Evolutionary conservation across 495 filamentous ascomycete genomes (phyloP).

Genomic region (Aspergillus cavernicola): DNA sequence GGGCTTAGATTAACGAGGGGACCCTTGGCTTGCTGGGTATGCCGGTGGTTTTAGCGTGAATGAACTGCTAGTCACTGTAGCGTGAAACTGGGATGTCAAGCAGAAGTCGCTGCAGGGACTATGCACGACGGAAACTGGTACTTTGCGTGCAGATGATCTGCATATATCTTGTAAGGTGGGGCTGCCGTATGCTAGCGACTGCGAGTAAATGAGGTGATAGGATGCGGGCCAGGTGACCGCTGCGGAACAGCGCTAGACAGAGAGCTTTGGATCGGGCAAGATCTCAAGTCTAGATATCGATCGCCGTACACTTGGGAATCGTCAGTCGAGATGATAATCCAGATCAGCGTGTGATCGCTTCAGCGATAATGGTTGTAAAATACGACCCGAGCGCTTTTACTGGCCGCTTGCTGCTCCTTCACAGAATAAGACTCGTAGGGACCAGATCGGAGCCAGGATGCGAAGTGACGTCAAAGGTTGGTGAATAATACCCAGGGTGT

Average conservation of each 20-base stretch:
- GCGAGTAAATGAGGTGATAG: conserved; percentile 18
- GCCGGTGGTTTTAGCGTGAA: conserved; percentile 18
- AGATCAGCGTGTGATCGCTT: conserved; percentile 25
- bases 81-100: conserved; percentile 22
- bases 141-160: conserved; percentile 57
- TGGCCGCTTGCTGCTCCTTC: neutral
- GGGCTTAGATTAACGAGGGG: neutral
- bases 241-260: conserved; percentile 29
- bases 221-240: conserved; percentile 39
- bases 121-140: conserved; percentile 44
- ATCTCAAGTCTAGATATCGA: conserved; percentile 14
- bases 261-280: conserved; percentile 24
- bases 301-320: conserved; percentile 3
- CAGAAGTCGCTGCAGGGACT: conserved; percentile 41
- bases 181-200: conserved; percentile 9
- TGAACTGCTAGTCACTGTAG: conserved; percentile 12
- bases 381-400: neutral
- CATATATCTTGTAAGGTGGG: conserved; percentile 29
- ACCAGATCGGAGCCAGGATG: conserved; percentile 5
- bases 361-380: neutral
- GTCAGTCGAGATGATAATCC: conserved; percentile 14
- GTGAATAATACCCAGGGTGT: neutral
- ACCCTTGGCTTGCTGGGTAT: conserved; percentile 22
- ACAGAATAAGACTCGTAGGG: neutral
- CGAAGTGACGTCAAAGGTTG: conserved; percentile 3